Conservation (phyloP, 768 basidiomycete genomes). For the Mycena epipterygia region DNA sequence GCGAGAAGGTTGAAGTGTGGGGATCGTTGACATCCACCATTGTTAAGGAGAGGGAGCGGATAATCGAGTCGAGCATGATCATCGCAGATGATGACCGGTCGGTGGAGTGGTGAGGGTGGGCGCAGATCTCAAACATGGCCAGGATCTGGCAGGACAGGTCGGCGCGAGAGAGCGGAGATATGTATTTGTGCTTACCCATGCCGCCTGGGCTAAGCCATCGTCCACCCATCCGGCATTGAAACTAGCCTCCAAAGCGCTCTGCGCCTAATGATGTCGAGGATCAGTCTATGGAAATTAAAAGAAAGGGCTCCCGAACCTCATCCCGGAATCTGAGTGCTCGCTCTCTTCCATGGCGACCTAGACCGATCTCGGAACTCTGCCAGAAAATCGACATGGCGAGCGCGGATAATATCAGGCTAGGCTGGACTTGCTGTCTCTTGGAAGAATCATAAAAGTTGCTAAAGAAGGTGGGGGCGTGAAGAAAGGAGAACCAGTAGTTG, state of each 20-base stretch:
- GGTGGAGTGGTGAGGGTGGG: conserved; percentile 72
- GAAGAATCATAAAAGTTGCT: conserved; percentile 68
- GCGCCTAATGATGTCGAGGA: conserved; percentile 54
- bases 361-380: conserved; percentile 74
- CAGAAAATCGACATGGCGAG: conserved; percentile 78
- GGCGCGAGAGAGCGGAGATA: not conserved
- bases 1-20: conserved; percentile 61
- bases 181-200: conserved; percentile 67
- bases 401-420: conserved; percentile 71
- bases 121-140: conserved; percentile 79
- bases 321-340: conserved; percentile 74
- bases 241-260: conserved; percentile 78
- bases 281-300: conserved; percentile 1
- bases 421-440: conserved; percentile 71
- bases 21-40: conserved; percentile 71
- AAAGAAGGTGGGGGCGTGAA: conserved; percentile 80
- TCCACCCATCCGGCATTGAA: conserved; percentile 80
- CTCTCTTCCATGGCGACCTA: conserved; percentile 63
- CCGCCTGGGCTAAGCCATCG: conserved; percentile 79
- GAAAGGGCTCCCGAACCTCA: conserved; percentile 43
- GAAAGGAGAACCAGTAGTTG: conserved; percentile 81
- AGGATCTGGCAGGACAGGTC: conserved; percentile 60
- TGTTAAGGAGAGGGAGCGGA: conserved; percentile 72
- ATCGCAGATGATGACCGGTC: conserved; percentile 70
- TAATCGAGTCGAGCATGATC: conserved; percentile 75